These are phyloP conservation scores for Euphorbia schlechtendalii DNA, from an alignment of 441 rosid genomes.

Conservation along the genomic window DNA sequence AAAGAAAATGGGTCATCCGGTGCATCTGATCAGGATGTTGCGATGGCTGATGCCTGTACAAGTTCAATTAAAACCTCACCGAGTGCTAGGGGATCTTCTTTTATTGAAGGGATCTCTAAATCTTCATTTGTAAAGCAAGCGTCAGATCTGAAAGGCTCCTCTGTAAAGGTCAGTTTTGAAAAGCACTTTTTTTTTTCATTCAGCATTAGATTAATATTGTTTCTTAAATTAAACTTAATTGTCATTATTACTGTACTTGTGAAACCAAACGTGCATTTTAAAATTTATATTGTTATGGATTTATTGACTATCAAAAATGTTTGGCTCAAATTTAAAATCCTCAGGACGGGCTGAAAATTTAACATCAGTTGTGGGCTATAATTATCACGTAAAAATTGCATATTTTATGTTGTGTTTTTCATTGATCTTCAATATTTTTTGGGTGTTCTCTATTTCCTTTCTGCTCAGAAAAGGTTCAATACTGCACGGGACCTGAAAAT, in stretches of 20 bases:
- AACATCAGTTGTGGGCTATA: neutral
- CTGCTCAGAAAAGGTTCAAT: neutral
- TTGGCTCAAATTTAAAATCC: neutral
- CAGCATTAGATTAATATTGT: neutral
- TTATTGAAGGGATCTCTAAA: constrained; percentile 94
- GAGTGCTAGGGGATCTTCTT: constrained; percentile 56
- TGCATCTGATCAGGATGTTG: constrained; percentile 72
- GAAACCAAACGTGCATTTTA: neutral
- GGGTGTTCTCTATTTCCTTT: neutral
- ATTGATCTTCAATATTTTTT: neutral
- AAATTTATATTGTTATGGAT: neutral
- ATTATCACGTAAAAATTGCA: neutral
- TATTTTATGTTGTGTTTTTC: neutral
- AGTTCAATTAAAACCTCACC: constrained; percentile 56
- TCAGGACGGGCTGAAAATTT: neutral
- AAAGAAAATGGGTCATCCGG: constrained; percentile 81
- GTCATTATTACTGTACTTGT: neutral
- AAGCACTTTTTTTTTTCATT: neutral
- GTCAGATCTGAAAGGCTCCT: constrained; percentile 83
- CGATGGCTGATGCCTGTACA: constrained; percentile 86
- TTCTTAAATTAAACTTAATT: neutral
- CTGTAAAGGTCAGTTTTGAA: constrained; percentile 68
- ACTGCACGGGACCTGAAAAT: neutral
- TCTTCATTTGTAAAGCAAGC: constrained; percentile 80
- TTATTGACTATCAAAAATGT: neutral